These are phyloP conservation scores for Xylariaceae sp. DNA, from an alignment of 2,329 filamentous ascomycete species.

Conservation along the genomic window DNA sequence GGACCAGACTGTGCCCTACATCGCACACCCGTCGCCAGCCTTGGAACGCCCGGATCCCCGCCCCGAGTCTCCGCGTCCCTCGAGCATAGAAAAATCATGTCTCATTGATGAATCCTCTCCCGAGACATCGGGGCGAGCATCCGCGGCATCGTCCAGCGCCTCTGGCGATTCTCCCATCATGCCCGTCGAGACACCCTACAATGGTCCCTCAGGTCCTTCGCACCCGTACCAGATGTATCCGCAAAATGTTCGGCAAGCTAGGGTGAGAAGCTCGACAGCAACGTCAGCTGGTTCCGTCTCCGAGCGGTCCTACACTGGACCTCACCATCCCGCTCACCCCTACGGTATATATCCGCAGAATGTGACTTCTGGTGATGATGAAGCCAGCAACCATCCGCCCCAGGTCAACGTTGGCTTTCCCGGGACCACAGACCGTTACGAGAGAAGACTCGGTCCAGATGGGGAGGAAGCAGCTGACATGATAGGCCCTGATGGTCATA, in stretches of 20 bases:
- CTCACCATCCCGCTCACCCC: constrained; percentile 70
- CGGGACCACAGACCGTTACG: constrained; percentile 60
- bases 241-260: constrained; percentile 53
- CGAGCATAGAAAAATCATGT: constrained; percentile 53
- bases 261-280: constrained; percentile 62
- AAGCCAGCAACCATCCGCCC: constrained; percentile 29
- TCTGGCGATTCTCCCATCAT: constrained; percentile 38
- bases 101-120: constrained; percentile 46
- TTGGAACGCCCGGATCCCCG: constrained; percentile 20
- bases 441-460: constrained; percentile 67
- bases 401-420: constrained; percentile 70
- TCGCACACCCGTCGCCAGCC: constrained; percentile 22
- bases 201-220: constrained; percentile 66
- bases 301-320: constrained; percentile 54
- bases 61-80: constrained; percentile 37
- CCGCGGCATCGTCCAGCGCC: constrained; percentile 30
- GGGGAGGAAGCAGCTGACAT: constrained; percentile 84
- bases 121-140: constrained; percentile 37
- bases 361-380: constrained; percentile 54
- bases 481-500: constrained; percentile 81
- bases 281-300: constrained; percentile 59
- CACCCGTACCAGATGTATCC: constrained; percentile 83
- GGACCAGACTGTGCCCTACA: constrained; percentile 17
- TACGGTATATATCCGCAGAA: constrained; percentile 84
- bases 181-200: constrained; percentile 58